Evolutionary conservation across 2,329 filamentous ascomycete genomes (phyloP).

Genomic region (Fusarium longipes): DNA sequence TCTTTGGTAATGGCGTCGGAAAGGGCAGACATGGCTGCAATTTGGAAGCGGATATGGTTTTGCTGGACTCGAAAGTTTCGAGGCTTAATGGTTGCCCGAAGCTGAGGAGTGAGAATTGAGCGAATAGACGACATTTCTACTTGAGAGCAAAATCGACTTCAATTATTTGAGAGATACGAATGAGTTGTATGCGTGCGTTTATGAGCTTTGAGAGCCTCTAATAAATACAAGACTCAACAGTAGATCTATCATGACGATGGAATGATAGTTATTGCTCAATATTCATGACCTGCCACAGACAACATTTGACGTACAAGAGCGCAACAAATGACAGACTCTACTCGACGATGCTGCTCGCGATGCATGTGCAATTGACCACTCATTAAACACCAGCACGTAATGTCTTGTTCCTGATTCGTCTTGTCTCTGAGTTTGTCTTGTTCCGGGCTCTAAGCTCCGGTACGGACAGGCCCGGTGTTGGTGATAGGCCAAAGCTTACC

Average conservation of each 20-base stretch:
- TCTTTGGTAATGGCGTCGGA: constrained; percentile 47
- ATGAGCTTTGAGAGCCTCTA: neutral
- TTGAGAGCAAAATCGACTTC: neutral
- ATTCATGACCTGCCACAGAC: neutral
- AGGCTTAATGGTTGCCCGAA: neutral
- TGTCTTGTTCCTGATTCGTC: neutral
- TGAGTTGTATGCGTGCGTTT: no score
- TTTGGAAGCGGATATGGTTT: neutral
- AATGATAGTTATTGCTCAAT: neutral
- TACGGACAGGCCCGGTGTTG: rapidly evolving
- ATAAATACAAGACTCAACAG: neutral
- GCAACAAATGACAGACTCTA: neutral
- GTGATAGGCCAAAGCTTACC: neutral
- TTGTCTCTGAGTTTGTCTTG: neutral
- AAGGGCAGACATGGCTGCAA: constrained; percentile 18
- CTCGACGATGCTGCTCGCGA: neutral
- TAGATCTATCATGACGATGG: neutral
- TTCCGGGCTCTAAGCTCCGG: constrained; percentile 14
- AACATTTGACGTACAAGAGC: neutral
- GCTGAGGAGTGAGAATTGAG: neutral
- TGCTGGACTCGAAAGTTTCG: neutral
- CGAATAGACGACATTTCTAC: constrained; percentile 10
- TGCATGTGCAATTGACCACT: neutral
- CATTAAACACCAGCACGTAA: neutral
- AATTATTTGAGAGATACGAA: neutral